Evolutionary conservation across 331 rosid genomes (phyloP).

Genomic region (Quercus tomentella): DNA sequence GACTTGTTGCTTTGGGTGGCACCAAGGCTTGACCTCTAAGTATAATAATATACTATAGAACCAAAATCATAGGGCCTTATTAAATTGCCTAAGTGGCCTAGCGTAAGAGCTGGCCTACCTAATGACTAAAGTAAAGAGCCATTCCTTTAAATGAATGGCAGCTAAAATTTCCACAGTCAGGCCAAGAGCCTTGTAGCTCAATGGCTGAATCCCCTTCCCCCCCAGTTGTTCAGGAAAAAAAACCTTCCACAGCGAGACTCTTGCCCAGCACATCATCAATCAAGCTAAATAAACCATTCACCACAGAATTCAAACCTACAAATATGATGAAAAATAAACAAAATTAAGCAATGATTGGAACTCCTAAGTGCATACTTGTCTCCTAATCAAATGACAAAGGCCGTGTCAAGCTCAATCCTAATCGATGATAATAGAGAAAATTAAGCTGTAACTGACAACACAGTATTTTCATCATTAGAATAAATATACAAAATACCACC

Average conservation of each 20-base stretch:
- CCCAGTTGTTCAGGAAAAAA: too few relatives aligned
- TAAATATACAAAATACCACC: background rate
- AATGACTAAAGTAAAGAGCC: background rate
- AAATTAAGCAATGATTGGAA: too few relatives aligned
- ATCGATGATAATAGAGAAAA: background rate
- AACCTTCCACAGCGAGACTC: background rate
- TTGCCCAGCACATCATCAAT: background rate
- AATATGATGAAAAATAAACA: too few relatives aligned
- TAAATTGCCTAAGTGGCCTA: too few relatives aligned
- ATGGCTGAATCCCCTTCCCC: too few relatives aligned
- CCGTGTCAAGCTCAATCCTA: background rate
- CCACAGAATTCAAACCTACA: background rate
- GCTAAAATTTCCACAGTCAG: background rate
- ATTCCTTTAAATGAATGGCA: background rate
- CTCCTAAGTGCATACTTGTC: background rate
- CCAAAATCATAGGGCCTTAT: too few relatives aligned
- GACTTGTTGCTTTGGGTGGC: too few relatives aligned
- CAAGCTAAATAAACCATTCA: background rate
- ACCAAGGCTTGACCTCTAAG: too few relatives aligned
- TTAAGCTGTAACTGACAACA: background rate
- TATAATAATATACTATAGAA: too few relatives aligned
- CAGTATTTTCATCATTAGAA: background rate
- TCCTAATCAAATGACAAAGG: background rate
- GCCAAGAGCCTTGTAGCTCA: too few relatives aligned
- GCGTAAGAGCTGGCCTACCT: too few relatives aligned